These are phyloP conservation scores for Eutrema salsugineum DNA, from an alignment of 441 rosid species.

Conservation along the genomic window DNA sequence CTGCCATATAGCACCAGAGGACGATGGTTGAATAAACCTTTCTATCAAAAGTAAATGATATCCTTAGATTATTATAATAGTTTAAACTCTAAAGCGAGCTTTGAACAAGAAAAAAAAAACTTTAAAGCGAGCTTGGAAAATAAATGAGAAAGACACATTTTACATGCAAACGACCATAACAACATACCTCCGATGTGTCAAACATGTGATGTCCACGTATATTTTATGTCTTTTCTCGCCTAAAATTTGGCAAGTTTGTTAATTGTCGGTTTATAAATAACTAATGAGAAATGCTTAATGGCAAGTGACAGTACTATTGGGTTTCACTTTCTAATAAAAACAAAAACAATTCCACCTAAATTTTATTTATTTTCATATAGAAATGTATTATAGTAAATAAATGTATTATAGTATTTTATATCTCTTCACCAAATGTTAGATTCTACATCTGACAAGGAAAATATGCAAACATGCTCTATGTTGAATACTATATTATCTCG, in stretches of 20 bases:
- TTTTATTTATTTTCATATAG: not conserved
- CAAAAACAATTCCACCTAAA: not conserved
- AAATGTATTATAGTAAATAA: not conserved
- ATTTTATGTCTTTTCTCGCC: constrained; percentile 19
- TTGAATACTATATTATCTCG: constrained; percentile 1
- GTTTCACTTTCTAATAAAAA: constrained; percentile 22
- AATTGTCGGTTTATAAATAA: constrained; percentile 16
- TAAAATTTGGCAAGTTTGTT: constrained; percentile 21
- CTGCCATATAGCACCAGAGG: not conserved
- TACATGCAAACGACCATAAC: constrained; percentile 26
- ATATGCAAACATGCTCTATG: constrained; percentile 22
- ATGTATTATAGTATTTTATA: not conserved
- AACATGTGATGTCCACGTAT: constrained; percentile 30
- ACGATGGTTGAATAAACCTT: not conserved
- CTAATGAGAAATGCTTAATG: constrained; percentile 17
- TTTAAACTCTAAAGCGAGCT: too few species aligned
- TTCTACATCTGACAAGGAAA: constrained; percentile 25
- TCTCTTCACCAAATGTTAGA: constrained; percentile 22
- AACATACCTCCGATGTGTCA: constrained; percentile 19
- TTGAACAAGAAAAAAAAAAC: too few species aligned
- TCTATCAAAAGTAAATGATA: not conserved
- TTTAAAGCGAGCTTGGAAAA: not conserved
- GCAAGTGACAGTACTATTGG: constrained; percentile 12
- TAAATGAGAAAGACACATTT: constrained; percentile 19
- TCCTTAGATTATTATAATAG: not conserved